A percentile compares a stretch with the other conserved stretches of the same genome.
These are phyloP conservation scores for Cronartium quercuum DNA, from an alignment of 1,284 basidiomycete genomes.

Conservation along the genomic window DNA sequence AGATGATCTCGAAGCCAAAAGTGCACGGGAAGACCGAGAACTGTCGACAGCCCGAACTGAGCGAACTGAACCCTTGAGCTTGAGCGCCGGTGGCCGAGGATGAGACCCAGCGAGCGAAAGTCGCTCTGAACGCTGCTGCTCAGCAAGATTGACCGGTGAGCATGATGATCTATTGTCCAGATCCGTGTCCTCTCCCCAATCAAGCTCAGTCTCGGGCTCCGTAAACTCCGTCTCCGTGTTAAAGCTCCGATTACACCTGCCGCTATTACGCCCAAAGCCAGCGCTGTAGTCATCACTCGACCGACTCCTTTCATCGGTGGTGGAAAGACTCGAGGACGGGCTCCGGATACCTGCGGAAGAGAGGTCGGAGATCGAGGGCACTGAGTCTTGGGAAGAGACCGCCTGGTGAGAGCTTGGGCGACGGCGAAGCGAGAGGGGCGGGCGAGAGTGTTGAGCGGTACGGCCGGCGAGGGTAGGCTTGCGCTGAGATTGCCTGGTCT, in stretches of 20 bases:
- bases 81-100: background rate
- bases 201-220: slow-evolving; percentile 23
- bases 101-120: background rate
- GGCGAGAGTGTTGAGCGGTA: background rate
- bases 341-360: slow-evolving; percentile 12
- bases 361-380: slow-evolving; percentile 29
- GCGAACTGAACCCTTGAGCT: background rate
- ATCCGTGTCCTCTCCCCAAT: slow-evolving; percentile 29
- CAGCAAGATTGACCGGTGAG: background rate
- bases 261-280: background rate
- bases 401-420: background rate
- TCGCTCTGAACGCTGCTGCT: background rate
- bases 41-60: background rate
- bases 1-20: background rate
- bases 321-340: slow-evolving; percentile 22
- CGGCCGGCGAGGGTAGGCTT: background rate
- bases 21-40: background rate
- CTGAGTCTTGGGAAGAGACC: slow-evolving; percentile 29
- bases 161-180: slow-evolving; percentile 8
- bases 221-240: slow-evolving; percentile 33
- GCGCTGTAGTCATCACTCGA: slow-evolving; percentile 18
- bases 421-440: background rate
- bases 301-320: slow-evolving; percentile 26
- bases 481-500: background rate
- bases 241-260: slow-evolving; percentile 14